phyloP scores from a whole-genome alignment of 257 asterid species.

The Przewalskia tangutica region DNA sequence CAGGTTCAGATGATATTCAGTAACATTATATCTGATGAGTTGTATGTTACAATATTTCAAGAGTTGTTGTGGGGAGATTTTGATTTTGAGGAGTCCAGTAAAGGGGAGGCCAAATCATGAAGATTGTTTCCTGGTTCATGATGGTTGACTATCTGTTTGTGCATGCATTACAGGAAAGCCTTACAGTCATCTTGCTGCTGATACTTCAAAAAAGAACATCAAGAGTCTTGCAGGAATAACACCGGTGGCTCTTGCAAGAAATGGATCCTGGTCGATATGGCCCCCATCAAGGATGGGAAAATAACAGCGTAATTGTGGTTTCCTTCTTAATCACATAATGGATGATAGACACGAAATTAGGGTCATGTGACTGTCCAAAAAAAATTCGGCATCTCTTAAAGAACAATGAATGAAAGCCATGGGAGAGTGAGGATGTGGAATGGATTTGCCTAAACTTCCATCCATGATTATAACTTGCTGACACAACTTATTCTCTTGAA shows the following conservation, averaged over 20 bases:
- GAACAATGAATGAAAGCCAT: slow-evolving; percentile 78
- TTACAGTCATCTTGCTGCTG: slow-evolving; percentile 56
- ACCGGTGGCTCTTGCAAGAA: slow-evolving; percentile 35
- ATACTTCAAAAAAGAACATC: slow-evolving; percentile 42
- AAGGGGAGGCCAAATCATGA: slow-evolving; percentile 39
- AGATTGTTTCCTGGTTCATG: slow-evolving; percentile 33
- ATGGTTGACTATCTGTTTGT: slow-evolving; percentile 52
- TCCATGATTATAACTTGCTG: slow-evolving; percentile 88
- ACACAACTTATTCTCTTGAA: slow-evolving; percentile 97
- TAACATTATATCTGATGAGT: slow-evolving; percentile 15
- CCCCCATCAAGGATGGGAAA: slow-evolving; percentile 98
- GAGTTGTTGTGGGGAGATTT: slow-evolving; percentile 26
- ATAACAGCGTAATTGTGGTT: slow-evolving; percentile 99
- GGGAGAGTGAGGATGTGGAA: slow-evolving; percentile 99
- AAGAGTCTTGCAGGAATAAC: slow-evolving; percentile 47
- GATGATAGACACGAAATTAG: slow-evolving; percentile 82
- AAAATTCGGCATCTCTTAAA: slow-evolving; percentile 74
- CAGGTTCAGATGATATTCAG: slow-evolving; percentile 12
- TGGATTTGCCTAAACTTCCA: slow-evolving; percentile 74
- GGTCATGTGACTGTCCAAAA: slow-evolving; percentile 69
- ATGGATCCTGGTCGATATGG: slow-evolving; percentile 99
- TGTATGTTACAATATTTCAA: slow-evolving; percentile 21
- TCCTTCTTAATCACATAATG: slow-evolving; percentile 96
- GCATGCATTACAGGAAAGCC: slow-evolving; percentile 75
- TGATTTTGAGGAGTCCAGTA: slow-evolving; percentile 39